Evolutionary conservation across 2,329 filamentous ascomycete genomes (phyloP).

Genomic region (Thielaviopsis euricoi): DNA sequence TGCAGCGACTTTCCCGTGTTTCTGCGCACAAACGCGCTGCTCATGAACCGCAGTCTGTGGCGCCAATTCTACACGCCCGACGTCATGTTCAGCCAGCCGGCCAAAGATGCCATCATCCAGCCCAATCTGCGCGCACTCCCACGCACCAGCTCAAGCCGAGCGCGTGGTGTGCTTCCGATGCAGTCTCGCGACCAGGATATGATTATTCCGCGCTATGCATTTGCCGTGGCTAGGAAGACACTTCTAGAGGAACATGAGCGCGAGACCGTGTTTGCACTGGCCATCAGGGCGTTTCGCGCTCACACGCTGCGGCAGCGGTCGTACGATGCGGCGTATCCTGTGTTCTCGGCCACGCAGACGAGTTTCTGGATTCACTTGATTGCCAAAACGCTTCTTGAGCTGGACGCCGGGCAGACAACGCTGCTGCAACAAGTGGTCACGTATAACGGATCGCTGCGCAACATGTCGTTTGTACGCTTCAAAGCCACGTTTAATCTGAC

Average conservation of each 20-base stretch:
- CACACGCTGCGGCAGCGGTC: background rate
- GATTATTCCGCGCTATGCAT: background rate
- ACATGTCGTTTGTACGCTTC: background rate
- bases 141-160: background rate
- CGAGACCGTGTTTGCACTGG: background rate
- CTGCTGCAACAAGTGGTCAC: background rate
- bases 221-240: background rate
- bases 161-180: background rate
- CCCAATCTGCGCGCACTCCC: background rate
- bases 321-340: background rate
- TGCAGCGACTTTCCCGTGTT: background rate
- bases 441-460: background rate
- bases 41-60: constrained; percentile 1
- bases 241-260: background rate
- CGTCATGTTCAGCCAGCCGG: background rate
- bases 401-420: background rate
- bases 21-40: background rate
- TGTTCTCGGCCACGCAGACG: background rate
- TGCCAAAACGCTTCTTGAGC: background rate
- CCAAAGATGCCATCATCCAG: background rate
- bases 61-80: background rate
- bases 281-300: background rate
- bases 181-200: background rate
- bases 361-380: background rate
- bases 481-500: background rate